Evolutionary conservation across 305 asterid species (phyloP).

Genomic region (Nicotiana rustica): DNA sequence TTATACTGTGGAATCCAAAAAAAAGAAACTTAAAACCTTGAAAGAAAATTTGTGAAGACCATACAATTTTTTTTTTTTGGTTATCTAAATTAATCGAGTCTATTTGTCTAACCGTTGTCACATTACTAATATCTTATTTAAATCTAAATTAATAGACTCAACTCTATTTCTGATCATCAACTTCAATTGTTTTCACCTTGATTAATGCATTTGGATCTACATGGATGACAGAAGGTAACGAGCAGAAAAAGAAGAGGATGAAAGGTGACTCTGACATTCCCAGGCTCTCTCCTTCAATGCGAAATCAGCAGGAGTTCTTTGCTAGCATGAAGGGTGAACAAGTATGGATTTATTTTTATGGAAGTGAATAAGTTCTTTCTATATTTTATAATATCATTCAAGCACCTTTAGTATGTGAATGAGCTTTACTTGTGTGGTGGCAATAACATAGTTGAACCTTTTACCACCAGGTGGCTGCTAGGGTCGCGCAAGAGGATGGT

Average conservation of each 20-base stretch:
- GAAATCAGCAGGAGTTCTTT: slow-evolving; percentile 75
- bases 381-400: not conserved
- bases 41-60: no score
- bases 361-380: not conserved
- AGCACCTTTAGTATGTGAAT: not conserved
- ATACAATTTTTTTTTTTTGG: no score
- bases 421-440: not conserved
- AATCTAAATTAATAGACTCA: not conserved
- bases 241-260: slow-evolving; percentile 86
- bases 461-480: slow-evolving; percentile 83
- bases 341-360: slow-evolving; percentile 47
- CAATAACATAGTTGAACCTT: not conserved
- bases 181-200: slow-evolving; percentile 25
- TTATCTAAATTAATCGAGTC: no score
- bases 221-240: slow-evolving; percentile 73
- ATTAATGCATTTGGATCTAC: slow-evolving; percentile 41
- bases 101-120: no score
- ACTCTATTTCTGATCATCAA: slow-evolving; percentile 5
- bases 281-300: slow-evolving; percentile 66
- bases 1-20: no score
- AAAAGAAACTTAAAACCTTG: no score
- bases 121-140: not conserved
- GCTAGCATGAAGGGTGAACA: slow-evolving; percentile 98
- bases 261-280: slow-evolving; percentile 79
- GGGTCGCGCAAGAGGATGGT: slow-evolving; percentile 83